A percentile compares a stretch with the other conserved stretches of the same genome.
phyloP scores from a whole-genome alignment of 768 basidiomycete genomes.

The Kwoniella europaea region DNA sequence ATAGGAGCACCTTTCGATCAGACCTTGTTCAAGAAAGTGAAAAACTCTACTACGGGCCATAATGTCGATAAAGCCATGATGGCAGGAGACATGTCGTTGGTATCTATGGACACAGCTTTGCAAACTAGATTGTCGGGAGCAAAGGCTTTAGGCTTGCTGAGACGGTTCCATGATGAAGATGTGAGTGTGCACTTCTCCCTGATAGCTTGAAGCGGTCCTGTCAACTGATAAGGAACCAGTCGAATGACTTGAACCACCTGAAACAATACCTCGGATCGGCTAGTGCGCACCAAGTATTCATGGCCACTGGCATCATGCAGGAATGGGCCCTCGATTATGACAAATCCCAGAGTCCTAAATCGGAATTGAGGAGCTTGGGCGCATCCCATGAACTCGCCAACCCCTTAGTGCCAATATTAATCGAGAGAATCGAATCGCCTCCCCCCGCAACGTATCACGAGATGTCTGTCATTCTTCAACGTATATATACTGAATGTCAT shows the following conservation, averaged over 20 bases:
- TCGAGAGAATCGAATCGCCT: slow-evolving; percentile 73
- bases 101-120: slow-evolving; percentile 74
- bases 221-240: background rate
- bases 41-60: slow-evolving; percentile 64
- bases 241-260: slow-evolving; percentile 73
- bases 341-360: slow-evolving; percentile 19
- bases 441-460: slow-evolving; percentile 86
- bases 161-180: slow-evolving; percentile 57
- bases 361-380: slow-evolving; percentile 63
- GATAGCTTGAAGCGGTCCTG: background rate
- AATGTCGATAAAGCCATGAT: slow-evolving; percentile 98
- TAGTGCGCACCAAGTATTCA: slow-evolving; percentile 87
- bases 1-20: slow-evolving; percentile 78
- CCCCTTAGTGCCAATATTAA: slow-evolving; percentile 71
- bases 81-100: slow-evolving; percentile 81
- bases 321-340: slow-evolving; percentile 76
- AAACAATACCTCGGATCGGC: slow-evolving; percentile 80
- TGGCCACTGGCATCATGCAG: slow-evolving; percentile 82
- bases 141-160: slow-evolving; percentile 68
- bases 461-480: slow-evolving; percentile 78
- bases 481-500: slow-evolving; percentile 79
- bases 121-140: slow-evolving; percentile 80
- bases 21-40: slow-evolving; percentile 67
- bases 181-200: slow-evolving; percentile 8
- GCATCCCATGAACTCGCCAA: slow-evolving; percentile 58